phyloP scores from a whole-genome alignment of 2,329 filamentous ascomycete genomes.

The Huntiella savannae region DNA sequence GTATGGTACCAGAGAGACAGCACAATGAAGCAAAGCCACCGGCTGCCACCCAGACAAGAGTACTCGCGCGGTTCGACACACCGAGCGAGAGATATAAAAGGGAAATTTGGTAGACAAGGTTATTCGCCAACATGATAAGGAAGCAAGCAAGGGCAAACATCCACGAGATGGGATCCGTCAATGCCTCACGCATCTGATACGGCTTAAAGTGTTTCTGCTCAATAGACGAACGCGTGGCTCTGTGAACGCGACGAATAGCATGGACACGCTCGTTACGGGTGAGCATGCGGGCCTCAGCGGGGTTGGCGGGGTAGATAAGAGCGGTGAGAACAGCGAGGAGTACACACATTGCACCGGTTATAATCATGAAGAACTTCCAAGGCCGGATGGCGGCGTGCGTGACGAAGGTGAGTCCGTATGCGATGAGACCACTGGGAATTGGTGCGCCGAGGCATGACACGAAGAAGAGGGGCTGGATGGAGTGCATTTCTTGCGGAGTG shows the following conservation, averaged over 20 bases:
- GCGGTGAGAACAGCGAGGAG: slow-evolving; percentile 33
- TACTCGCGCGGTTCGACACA: slow-evolving; percentile 20
- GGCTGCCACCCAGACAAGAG: slow-evolving; percentile 17
- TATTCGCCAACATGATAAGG: slow-evolving; percentile 21
- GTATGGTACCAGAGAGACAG: slow-evolving; percentile 12
- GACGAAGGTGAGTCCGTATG: slow-evolving; percentile 17
- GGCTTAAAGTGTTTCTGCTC: slow-evolving; percentile 21
- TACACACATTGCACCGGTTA: slow-evolving; percentile 35
- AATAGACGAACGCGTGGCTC: slow-evolving; percentile 13
- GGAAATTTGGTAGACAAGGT: slow-evolving; percentile 23
- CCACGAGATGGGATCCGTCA: slow-evolving; percentile 18
- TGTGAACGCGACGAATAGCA: slow-evolving; percentile 16
- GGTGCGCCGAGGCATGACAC: slow-evolving; percentile 16
- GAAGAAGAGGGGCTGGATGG: slow-evolving; percentile 16
- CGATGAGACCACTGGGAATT: slow-evolving; percentile 15
- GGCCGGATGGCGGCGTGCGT: slow-evolving; percentile 14
- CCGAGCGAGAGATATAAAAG: slow-evolving; percentile 20
- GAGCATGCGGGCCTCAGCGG: slow-evolving; percentile 14
- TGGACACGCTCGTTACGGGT: slow-evolving; percentile 15
- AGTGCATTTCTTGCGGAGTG: slow-evolving; percentile 14
- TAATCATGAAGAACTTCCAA: slow-evolving; percentile 41
- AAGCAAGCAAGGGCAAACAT: slow-evolving; percentile 18
- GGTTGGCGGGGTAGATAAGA: slow-evolving; percentile 38
- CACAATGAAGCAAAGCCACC: background rate
- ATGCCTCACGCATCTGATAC: slow-evolving; percentile 16